Percentiles rank a stretch among this genome's conserved stretches.
phyloP scores from a whole-genome alignment of 352 stramenopile genomes.

The Phytophthora quininea region DNA sequence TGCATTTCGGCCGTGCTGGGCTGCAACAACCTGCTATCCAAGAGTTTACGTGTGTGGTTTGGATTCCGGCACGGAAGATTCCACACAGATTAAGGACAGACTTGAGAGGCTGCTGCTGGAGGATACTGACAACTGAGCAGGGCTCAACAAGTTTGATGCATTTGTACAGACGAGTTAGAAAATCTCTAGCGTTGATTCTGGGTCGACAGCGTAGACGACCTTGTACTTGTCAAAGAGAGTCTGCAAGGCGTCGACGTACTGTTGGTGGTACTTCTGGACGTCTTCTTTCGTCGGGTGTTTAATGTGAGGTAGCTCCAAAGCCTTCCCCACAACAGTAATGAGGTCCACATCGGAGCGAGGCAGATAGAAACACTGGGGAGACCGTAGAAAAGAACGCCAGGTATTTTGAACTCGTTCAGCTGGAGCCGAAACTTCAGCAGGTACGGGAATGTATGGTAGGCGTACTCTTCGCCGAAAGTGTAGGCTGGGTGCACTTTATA shows the following conservation, averaged over 20 bases:
- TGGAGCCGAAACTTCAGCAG: constrained; percentile 71
- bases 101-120: constrained; percentile 10
- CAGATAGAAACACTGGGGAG: constrained; percentile 83
- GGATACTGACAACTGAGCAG: neutral
- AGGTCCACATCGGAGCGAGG: constrained; percentile 75
- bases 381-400: constrained; percentile 81
- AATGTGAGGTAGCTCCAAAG: constrained; percentile 87
- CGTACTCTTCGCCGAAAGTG: constrained; percentile 90
- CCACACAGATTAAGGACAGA: neutral
- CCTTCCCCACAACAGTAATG: constrained; percentile 89
- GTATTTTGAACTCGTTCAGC: constrained; percentile 87
- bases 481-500: constrained; percentile 91
- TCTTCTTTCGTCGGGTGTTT: constrained; percentile 88
- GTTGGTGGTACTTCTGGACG: constrained; percentile 87
- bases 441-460: constrained; percentile 85
- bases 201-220: constrained; percentile 73
- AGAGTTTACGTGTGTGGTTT: constrained; percentile 13
- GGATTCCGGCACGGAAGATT: constrained; percentile 6
- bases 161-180: constrained; percentile 29
- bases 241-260: constrained; percentile 86
- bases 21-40: constrained; percentile 1
- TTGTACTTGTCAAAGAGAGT: constrained; percentile 90
- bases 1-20: constrained; percentile 15
- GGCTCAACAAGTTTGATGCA: no score
- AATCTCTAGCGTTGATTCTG: constrained; percentile 52